Evolutionary conservation across 2,329 filamentous ascomycete genomes (phyloP).

Genomic region (Chrysoporthe cubensis): DNA sequence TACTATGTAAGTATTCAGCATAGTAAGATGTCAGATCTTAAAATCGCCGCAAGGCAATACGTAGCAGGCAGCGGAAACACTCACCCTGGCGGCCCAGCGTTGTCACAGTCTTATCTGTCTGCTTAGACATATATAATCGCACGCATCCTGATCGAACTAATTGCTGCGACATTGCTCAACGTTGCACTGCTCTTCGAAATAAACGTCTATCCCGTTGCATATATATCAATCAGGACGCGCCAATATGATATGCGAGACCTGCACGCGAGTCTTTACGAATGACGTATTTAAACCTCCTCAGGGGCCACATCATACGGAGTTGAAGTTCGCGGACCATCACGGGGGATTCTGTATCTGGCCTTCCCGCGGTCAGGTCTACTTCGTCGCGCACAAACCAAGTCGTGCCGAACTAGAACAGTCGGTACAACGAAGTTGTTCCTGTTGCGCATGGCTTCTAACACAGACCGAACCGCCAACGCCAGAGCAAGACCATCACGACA

Average conservation of each 20-base stretch:
- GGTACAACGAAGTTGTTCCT: neutral
- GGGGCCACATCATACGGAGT: constrained; percentile 6
- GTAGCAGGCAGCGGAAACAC: neutral
- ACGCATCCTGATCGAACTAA: neutral
- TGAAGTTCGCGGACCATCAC: neutral
- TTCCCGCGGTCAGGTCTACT: neutral
- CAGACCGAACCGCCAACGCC: neutral
- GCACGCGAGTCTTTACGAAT: neutral
- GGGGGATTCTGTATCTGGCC: constrained; percentile 10
- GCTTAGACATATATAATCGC: neutral
- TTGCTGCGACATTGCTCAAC: neutral
- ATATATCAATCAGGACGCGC: neutral
- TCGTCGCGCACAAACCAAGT: neutral
- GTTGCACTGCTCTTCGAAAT: too few species aligned
- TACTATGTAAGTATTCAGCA: neutral
- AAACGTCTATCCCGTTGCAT: too few species aligned
- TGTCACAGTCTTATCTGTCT: neutral
- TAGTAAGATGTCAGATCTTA: neutral
- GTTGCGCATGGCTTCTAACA: neutral
- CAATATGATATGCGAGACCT: constrained; percentile 4
- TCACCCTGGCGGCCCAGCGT: neutral
- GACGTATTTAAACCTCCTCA: neutral
- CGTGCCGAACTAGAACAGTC: neutral
- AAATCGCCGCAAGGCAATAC: neutral
- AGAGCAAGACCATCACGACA: neutral